phyloP scores from a whole-genome alignment of 768 basidiomycete genomes.

The Suillus brevipes region DNA sequence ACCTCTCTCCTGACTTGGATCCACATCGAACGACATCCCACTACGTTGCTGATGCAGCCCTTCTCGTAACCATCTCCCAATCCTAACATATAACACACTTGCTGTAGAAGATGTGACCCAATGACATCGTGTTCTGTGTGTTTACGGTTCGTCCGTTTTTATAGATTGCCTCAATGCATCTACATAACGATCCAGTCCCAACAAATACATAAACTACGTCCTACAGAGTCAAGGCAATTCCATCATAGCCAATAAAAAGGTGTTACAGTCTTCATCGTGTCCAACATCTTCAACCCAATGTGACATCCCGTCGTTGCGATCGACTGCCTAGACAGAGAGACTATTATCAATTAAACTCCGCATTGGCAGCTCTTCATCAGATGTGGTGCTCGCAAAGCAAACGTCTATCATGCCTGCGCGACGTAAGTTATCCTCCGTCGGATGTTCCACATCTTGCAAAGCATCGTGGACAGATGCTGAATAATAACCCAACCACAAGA shows the following conservation, averaged over 20 bases:
- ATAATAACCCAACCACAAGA: constrained; percentile 1
- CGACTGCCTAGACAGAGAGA: neutral
- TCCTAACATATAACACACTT: too few species aligned
- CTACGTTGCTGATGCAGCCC: too few species aligned
- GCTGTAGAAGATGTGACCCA: too few species aligned
- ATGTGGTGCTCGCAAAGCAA: neutral
- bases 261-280: neutral
- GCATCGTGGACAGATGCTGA: neutral
- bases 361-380: neutral
- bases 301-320: neutral
- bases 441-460: neutral
- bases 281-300: neutral
- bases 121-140: too few species aligned
- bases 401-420: constrained; percentile 9
- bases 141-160: too few species aligned
- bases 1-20: too few species aligned
- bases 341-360: neutral
- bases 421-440: constrained; percentile 1
- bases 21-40: too few species aligned
- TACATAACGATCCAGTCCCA: too few species aligned
- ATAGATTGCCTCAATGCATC: too few species aligned
- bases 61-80: accelerated
- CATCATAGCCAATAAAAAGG: neutral
- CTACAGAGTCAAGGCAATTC: too few species aligned
- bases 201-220: too few species aligned